Evolutionary conservation across 2,329 filamentous ascomycete genomes (phyloP).

Genomic region (Fusarium cicatricum): DNA sequence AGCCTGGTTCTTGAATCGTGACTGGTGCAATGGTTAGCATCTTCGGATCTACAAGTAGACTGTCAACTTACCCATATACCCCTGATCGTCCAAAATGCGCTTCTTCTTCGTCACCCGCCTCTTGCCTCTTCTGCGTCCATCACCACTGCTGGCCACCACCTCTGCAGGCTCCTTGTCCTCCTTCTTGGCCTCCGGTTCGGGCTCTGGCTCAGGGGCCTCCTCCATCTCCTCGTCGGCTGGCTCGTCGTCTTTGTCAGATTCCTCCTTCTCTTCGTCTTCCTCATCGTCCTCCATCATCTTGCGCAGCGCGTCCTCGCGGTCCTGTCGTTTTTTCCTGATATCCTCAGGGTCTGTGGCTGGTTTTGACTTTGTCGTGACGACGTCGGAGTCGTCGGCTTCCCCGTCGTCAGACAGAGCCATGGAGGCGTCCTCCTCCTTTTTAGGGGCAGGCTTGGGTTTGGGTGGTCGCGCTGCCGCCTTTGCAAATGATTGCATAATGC

Average conservation of each 20-base stretch:
- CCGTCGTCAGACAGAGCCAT: constrained; percentile 52
- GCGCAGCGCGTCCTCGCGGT: constrained; percentile 51
- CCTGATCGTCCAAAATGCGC: constrained; percentile 85
- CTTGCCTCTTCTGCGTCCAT: constrained; percentile 76
- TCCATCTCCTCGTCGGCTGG: constrained; percentile 52
- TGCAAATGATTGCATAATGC: constrained; percentile 83
- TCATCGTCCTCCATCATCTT: constrained; percentile 64
- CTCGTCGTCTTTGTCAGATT: constrained; percentile 50
- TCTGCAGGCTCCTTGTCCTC: constrained; percentile 58
- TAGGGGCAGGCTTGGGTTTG: constrained; percentile 58
- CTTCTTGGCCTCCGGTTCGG: constrained; percentile 48
- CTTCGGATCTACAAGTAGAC: not conserved
- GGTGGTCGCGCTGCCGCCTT: constrained; percentile 58
- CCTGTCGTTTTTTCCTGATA: constrained; percentile 43
- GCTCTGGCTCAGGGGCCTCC: constrained; percentile 50
- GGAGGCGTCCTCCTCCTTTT: constrained; percentile 45
- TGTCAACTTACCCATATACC: constrained; percentile 78
- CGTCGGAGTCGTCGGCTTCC: constrained; percentile 50
- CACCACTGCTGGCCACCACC: constrained; percentile 60
- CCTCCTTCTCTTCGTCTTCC: constrained; percentile 66
- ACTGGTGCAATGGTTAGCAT: constrained; percentile 60
- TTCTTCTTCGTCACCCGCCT: constrained; percentile 88
- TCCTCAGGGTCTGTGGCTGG: constrained; percentile 37
- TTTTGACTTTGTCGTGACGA: constrained; percentile 40
- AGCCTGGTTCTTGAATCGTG: constrained; percentile 82